Percentiles rank a stretch among this genome's conserved stretches.
These are phyloP conservation scores for Parastagonospora nodorum DNA, from an alignment of 2,329 filamentous ascomycete genomes.

Conservation along the genomic window DNA sequence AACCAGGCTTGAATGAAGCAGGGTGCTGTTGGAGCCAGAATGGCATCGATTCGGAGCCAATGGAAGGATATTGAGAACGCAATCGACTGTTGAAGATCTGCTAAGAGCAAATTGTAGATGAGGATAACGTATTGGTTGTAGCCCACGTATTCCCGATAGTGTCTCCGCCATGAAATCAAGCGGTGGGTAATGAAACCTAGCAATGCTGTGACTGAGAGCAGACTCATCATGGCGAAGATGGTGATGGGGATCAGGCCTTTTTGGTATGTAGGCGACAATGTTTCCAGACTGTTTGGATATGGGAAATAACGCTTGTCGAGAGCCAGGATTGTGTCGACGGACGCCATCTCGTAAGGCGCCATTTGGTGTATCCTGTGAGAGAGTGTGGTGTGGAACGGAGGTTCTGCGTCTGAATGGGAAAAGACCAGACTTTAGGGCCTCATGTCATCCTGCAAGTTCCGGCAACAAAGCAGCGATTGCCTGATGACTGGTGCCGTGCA, in stretches of 20 bases:
- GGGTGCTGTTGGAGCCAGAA: slow-evolving; percentile 49
- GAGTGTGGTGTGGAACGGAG: background rate
- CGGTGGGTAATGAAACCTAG: slow-evolving; percentile 58
- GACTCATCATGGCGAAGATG: slow-evolving; percentile 54
- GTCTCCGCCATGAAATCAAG: slow-evolving; percentile 56
- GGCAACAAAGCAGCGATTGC: slow-evolving; percentile 8
- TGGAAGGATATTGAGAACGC: slow-evolving; percentile 56
- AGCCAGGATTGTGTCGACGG: slow-evolving; percentile 8
- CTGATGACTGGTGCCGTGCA: slow-evolving; percentile 1
- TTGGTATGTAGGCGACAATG: slow-evolving; percentile 34
- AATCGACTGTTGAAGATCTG: slow-evolving; percentile 59
- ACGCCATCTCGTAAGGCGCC: slow-evolving; percentile 13
- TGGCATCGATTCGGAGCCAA: slow-evolving; percentile 53
- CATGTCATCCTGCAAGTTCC: slow-evolving; percentile 18
- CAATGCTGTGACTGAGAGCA: slow-evolving; percentile 51
- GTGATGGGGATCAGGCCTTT: slow-evolving; percentile 54
- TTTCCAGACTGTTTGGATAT: slow-evolving; percentile 38
- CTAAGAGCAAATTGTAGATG: slow-evolving; percentile 59
- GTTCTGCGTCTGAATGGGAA: background rate
- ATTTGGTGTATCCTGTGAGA: slow-evolving; percentile 4
- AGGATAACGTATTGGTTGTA: slow-evolving; percentile 62
- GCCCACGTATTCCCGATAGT: slow-evolving; percentile 56
- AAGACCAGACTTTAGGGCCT: slow-evolving; percentile 10
- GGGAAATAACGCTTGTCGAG: slow-evolving; percentile 27
- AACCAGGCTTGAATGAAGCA: slow-evolving; percentile 60